phyloP scores from a whole-genome alignment of 2,329 filamentous ascomycete genomes.

The Penicillium sp. region DNA sequence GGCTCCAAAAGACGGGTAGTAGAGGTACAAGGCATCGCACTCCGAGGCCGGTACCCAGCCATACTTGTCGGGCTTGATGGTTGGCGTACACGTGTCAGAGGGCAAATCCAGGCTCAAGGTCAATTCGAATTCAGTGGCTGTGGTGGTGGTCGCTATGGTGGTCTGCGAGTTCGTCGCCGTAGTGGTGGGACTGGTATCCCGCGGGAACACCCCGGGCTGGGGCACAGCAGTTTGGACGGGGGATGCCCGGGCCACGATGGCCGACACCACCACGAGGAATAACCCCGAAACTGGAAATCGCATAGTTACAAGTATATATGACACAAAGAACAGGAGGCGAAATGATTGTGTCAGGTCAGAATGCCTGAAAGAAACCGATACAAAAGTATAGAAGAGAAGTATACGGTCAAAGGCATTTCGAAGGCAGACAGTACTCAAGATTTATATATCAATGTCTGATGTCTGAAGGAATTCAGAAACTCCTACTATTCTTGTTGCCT shows the following conservation, averaged over 20 bases:
- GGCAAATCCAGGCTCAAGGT: conserved; percentile 1
- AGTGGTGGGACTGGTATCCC: not conserved
- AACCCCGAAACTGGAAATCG: not conserved
- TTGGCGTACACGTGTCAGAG: conserved; percentile 18
- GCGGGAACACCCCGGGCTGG: not conserved
- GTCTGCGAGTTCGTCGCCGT: not conserved
- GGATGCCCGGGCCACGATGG: not conserved
- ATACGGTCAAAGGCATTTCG: not conserved
- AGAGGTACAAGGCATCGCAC: conserved; percentile 22
- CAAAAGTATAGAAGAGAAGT: not conserved
- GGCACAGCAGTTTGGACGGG: not conserved
- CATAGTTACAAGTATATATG: not conserved
- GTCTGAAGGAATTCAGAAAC: not conserved
- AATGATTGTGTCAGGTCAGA: not conserved
- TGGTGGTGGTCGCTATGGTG: conserved; percentile 1
- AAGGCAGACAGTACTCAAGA: not conserved
- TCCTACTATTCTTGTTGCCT: not conserved
- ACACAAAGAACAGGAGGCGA: not conserved
- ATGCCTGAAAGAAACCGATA: not conserved
- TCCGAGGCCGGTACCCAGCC: conserved; percentile 20
- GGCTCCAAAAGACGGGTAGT: conserved; percentile 38
- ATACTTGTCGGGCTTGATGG: conserved; percentile 23
- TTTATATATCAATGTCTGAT: conserved; percentile 2
- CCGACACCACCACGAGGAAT: not conserved
- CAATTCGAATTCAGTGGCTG: not conserved